Evolutionary conservation across 108 stramenopile genomes (phyloP), one percentile per base, ranked within the genome.

Genomic region (Epithemia pelagica): DNA sequence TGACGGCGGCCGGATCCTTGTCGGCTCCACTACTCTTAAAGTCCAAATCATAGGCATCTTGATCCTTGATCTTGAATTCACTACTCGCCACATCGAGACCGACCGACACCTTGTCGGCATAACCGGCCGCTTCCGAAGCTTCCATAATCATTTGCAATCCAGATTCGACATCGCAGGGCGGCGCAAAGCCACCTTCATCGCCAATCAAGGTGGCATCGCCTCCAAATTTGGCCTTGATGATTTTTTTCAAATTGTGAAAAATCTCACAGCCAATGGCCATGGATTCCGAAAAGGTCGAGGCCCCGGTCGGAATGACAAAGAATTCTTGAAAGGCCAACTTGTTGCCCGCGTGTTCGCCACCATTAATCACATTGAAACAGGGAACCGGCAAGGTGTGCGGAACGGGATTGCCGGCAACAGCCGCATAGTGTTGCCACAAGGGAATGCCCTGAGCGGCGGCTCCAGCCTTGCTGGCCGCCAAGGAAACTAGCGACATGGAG

Each of bases 341-440:
- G 86, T 99, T 99, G 64, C 99, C 99, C 31, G 99, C 99, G 73
- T 99, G 99, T 67, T 91, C 89, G 54, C 99, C 99, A 60, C 99
- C 99, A 75, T 99, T 99, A 86, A 99, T 99, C 25, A 99, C 99
- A 82, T 99, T 99, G 94, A 99, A 99, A 74, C 97, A 95, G 24
- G 99, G 99, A 58, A 99, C 97, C 28, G 99, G 99, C 58, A 99
- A 76, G 69, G 89, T 89, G 64, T 92, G 82, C 26, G 88, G 89
- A 33, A 81, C 86, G 54, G 90, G 82, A 83, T 98, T 99, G 69
- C 97, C 98, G 7, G 99, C 97, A 55, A 99, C 75, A 32, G 97
- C 88, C 60, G 97, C 99, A 71, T 96, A 97, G 89, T 99, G 99
- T 80, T 95, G 88, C 92, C 96, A 99, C 52, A 99, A 96, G 63